These are phyloP conservation scores for Myriosclerotinia duriaeana DNA, from an alignment of 2,329 filamentous ascomycete genomes.

Conservation along the genomic window DNA sequence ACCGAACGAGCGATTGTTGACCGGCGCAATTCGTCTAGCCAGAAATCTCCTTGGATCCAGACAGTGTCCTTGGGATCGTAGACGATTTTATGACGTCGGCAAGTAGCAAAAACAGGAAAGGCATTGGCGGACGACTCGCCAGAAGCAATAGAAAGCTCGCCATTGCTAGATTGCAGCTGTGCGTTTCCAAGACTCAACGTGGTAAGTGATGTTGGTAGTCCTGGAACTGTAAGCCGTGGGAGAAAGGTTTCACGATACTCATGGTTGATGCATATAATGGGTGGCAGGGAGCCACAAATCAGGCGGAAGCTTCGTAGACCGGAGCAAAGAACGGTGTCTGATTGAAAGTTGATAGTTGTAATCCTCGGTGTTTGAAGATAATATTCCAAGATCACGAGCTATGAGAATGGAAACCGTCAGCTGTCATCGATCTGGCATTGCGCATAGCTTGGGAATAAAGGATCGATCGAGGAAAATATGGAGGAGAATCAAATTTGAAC, in stretches of 20 bases:
- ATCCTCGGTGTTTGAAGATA: background rate
- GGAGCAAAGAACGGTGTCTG: background rate
- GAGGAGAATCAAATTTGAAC: accelerated
- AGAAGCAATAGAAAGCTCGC: background rate
- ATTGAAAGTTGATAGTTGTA: conserved; percentile 1
- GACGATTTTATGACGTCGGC: background rate
- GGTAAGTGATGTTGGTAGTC: background rate
- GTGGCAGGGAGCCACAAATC: background rate
- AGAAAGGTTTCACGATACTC: conserved; percentile 4
- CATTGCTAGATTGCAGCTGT: too few species aligned
- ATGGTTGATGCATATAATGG: conserved; percentile 2
- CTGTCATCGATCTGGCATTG: background rate
- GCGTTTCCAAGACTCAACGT: conserved; percentile 6
- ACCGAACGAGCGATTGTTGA: conserved; percentile 7
- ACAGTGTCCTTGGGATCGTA: conserved; percentile 3
- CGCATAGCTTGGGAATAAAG: accelerated
- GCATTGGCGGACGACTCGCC: background rate
- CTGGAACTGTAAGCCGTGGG: background rate
- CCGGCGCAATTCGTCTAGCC: conserved; percentile 7
- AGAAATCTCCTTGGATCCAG: conserved; percentile 15
- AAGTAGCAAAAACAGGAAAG: background rate
- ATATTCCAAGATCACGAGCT: background rate
- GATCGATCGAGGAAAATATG: accelerated
- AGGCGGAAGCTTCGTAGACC: background rate
- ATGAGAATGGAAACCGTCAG: background rate